A percentile compares a stretch with the other conserved stretches of the same genome.
phyloP scores from a whole-genome alignment of 78 protist species.

The Emiliania huxleyi region DNA sequence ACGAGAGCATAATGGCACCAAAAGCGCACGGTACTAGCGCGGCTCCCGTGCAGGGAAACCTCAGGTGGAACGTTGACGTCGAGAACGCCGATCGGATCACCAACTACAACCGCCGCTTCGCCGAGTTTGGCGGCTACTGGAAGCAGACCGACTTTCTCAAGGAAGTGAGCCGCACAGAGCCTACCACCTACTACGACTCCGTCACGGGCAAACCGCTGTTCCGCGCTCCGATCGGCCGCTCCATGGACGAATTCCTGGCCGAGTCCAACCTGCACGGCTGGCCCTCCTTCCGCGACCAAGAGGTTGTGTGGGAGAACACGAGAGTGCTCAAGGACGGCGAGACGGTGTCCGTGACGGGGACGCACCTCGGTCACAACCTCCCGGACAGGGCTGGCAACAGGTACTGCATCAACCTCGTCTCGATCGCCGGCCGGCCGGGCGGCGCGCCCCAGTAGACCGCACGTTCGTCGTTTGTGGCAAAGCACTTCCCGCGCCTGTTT shows the following conservation, averaged over 20 bases:
- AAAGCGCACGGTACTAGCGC: slow-evolving; percentile 26
- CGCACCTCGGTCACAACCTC: slow-evolving; percentile 47
- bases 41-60: neutral
- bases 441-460: too few species aligned
- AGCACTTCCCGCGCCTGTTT: too few species aligned
- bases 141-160: neutral
- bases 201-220: slow-evolving; percentile 45
- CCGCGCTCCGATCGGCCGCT: slow-evolving; percentile 40
- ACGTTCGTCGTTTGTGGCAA: too few species aligned
- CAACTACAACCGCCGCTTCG: slow-evolving; percentile 48
- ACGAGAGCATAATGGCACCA: neutral
- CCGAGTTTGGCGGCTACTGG: slow-evolving; percentile 1
- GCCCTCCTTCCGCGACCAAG: slow-evolving; percentile 55
- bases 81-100: slow-evolving; percentile 35
- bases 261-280: slow-evolving; percentile 36
- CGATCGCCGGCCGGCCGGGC: slow-evolving; percentile 25
- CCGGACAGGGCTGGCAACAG: slow-evolving; percentile 43
- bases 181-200: slow-evolving; percentile 12
- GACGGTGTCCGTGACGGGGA: slow-evolving; percentile 28
- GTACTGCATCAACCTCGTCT: slow-evolving; percentile 56
- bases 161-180: neutral
- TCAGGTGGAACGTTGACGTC: neutral
- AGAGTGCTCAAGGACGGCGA: slow-evolving; percentile 41
- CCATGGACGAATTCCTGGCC: neutral
- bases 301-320: slow-evolving; percentile 48